phyloP scores from a whole-genome alignment of 805 yeast genomes.

The Barnettozyma pratensis region DNA sequence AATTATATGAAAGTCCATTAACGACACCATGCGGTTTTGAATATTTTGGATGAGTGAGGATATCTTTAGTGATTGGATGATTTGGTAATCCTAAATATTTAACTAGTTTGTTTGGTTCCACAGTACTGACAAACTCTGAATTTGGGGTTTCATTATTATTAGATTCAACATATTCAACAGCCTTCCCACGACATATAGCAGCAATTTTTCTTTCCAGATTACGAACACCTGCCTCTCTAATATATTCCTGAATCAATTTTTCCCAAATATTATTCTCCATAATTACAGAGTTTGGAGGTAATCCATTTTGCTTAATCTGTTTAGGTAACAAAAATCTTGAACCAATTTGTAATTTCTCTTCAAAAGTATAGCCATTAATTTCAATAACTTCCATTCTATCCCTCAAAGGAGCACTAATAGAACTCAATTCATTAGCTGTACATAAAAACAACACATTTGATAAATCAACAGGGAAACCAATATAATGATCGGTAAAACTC shows the following conservation, averaged over 20 bases:
- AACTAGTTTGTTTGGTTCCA: slow-evolving; percentile 52
- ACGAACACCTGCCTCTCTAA: slow-evolving; percentile 85
- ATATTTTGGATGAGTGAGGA: slow-evolving; percentile 38
- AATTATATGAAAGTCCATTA: slow-evolving; percentile 82
- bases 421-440: slow-evolving; percentile 74
- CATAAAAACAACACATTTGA: slow-evolving; percentile 79
- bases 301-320: slow-evolving; percentile 65
- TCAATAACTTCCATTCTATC: slow-evolving; percentile 83
- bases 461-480: slow-evolving; percentile 81
- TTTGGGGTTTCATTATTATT: neutral
- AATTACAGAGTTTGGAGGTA: slow-evolving; percentile 38
- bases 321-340: slow-evolving; percentile 66
- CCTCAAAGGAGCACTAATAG: slow-evolving; percentile 68
- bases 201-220: slow-evolving; percentile 72
- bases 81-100: slow-evolving; percentile 66
- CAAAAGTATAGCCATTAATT: slow-evolving; percentile 72
- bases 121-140: slow-evolving; percentile 19
- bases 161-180: slow-evolving; percentile 51
- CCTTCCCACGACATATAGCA: slow-evolving; percentile 73
- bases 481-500: slow-evolving; percentile 72
- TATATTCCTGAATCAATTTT: slow-evolving; percentile 60
- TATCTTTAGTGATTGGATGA: slow-evolving; percentile 37
- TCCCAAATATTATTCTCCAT: slow-evolving; percentile 52
- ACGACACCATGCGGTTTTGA: slow-evolving; percentile 67
- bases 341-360: slow-evolving; percentile 73